phyloP scores from a whole-genome alignment of 495 filamentous ascomycete genomes.

The Aspergillus sparsus region DNA sequence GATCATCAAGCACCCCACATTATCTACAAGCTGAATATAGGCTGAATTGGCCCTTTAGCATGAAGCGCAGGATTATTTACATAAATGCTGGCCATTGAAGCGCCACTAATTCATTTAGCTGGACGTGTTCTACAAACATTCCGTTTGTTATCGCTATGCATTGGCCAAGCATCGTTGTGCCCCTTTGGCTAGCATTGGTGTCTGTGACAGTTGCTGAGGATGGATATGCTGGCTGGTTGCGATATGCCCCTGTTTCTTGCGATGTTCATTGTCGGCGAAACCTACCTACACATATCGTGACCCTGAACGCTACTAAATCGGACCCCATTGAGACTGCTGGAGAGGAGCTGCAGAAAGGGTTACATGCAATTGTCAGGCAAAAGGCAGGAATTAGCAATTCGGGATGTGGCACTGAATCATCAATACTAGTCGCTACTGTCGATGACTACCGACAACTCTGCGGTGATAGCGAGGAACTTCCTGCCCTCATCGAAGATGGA shows the following conservation, averaged over 20 bases:
- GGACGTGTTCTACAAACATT: neutral
- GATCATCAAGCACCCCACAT: neutral
- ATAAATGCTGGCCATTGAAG: neutral
- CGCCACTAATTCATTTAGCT: neutral
- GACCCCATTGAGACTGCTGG: slow-evolving; percentile 61
- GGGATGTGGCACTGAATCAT: slow-evolving; percentile 28
- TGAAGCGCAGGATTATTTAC: neutral
- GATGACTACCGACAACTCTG: slow-evolving; percentile 48
- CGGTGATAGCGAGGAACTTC: slow-evolving; percentile 32
- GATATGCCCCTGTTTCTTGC: slow-evolving; percentile 58
- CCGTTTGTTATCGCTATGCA: neutral
- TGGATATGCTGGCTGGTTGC: slow-evolving; percentile 63
- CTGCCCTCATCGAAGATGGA: slow-evolving; percentile 60
- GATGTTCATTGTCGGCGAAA: slow-evolving; percentile 34
- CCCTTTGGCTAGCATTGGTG: neutral
- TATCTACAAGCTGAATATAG: neutral
- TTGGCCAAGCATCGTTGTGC: neutral
- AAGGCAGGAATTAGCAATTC: slow-evolving; percentile 36
- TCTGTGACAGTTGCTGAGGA: slow-evolving; percentile 44
- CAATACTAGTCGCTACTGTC: slow-evolving; percentile 60
- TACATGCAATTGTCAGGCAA: slow-evolving; percentile 55
- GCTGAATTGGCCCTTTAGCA: neutral
- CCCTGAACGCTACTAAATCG: slow-evolving; percentile 51
- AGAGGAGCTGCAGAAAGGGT: slow-evolving; percentile 59
- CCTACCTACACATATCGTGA: slow-evolving; percentile 53